Conservation (phyloP, 179 eudicot species). For the Nepenthes alata region DNA sequence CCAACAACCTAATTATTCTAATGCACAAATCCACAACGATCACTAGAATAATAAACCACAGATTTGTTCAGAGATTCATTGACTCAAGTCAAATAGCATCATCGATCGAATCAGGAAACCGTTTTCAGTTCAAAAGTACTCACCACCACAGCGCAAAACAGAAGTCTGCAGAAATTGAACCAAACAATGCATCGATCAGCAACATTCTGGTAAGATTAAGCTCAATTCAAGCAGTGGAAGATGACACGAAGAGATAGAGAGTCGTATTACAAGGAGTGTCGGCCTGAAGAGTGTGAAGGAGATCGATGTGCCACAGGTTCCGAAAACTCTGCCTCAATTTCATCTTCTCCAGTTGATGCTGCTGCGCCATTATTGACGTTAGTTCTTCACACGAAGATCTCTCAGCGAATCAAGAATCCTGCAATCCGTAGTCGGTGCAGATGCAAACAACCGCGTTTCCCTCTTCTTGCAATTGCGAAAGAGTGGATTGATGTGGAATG, state of each 20-base stretch:
- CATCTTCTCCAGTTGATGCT: slow-evolving; percentile 58
- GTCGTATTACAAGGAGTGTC: slow-evolving; percentile 58
- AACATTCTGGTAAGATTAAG: background rate
- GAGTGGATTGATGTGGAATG: too few relatives aligned
- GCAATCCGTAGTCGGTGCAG: too few relatives aligned
- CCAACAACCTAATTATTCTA: too few relatives aligned
- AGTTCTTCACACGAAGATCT: too few relatives aligned
- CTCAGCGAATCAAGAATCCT: too few relatives aligned
- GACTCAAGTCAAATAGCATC: background rate
- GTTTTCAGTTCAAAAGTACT: slow-evolving; percentile 7
- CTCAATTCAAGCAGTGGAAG: background rate
- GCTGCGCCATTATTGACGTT: slow-evolving; percentile 23
- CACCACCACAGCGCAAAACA: slow-evolving; percentile 58
- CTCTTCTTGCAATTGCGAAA: too few relatives aligned
- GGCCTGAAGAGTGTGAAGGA: slow-evolving; percentile 38
- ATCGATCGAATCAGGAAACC: background rate
- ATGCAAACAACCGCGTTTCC: too few relatives aligned
- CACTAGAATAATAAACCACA: too few relatives aligned
- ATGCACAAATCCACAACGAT: too few relatives aligned
- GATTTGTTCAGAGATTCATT: too few relatives aligned
- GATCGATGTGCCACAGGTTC: slow-evolving; percentile 91
- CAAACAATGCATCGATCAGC: slow-evolving; percentile 4
- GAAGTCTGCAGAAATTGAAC: slow-evolving; percentile 34
- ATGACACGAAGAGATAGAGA: background rate
- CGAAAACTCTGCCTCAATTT: slow-evolving; percentile 63